A percentile compares a stretch with the other conserved stretches of the same genome.
Conservation (phyloP, 129 eudicot species). For the Kitagawia praeruptora region DNA sequence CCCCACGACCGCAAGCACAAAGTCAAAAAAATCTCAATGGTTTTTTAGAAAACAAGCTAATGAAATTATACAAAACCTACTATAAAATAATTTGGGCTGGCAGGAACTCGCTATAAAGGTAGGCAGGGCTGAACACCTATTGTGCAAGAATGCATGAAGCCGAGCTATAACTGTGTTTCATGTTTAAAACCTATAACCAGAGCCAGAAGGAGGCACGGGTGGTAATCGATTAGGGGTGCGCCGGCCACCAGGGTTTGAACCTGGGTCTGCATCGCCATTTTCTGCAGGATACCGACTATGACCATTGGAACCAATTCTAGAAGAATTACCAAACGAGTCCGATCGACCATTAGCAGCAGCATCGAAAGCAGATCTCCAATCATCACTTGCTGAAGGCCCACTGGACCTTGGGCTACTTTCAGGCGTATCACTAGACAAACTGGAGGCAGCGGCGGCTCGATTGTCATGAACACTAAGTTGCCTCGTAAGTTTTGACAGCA, state of each 20-base stretch:
- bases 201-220: conserved; percentile 88
- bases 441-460: conserved; percentile 79
- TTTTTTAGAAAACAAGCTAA: conserved; percentile 29
- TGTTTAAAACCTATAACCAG: conserved; percentile 54
- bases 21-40: conserved; percentile 9
- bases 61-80: conserved; percentile 35
- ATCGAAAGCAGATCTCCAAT: conserved; percentile 99
- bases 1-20: conserved; percentile 26
- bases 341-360: conserved; percentile 84
- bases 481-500: conserved; percentile 87
- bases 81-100: conserved; percentile 34
- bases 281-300: conserved; percentile 66
- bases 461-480: conserved; percentile 89
- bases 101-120: conserved; percentile 30
- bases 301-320: conserved; percentile 65
- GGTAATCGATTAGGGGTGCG: conserved; percentile 92
- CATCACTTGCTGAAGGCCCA: conserved; percentile 68
- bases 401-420: conserved; percentile 71
- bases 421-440: conserved; percentile 28
- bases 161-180: neutral
- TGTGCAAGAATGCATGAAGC: conserved; percentile 48
- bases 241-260: conserved; percentile 78
- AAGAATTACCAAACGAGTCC: conserved; percentile 28
- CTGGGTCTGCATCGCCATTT: conserved; percentile 55
- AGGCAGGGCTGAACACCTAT: conserved; percentile 25